Base-by-base conservation (phyloP, 129 eudicot species). In the Flaveria ramosissima region DNA sequence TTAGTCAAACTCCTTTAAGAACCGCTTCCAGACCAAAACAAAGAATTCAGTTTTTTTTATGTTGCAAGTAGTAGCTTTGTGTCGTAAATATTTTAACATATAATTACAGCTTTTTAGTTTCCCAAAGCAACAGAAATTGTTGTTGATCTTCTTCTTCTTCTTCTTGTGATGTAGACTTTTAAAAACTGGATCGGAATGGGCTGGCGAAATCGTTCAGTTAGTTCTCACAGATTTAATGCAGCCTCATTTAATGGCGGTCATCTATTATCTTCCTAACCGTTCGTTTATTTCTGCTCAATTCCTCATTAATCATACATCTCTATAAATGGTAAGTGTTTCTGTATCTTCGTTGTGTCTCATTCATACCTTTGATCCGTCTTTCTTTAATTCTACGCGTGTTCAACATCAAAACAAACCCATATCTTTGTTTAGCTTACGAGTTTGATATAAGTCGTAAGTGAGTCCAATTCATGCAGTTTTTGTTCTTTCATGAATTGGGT, bases 231-330 rank as follows among this genome's bases (percentile, higher is more conserved):
- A 17, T 36, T 36, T 36, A 36, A 36, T 36, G 41, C 41, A 36
- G 41, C 41, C 26, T 55, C 62, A 19, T 55, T 55, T 19, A 55
- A 55, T 55, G 62, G 27, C 62, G 9, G 20, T 55, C 62, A 55
- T 55, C 62, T 19, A 55, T 55, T 17, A 55, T 55, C 62, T 55
- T 24, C 62, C 62, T 55, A 55, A 55, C 62, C 12, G 62, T 55
- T 55, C 9, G 12, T 55, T 7, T 55, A 4, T 16, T n/a, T 16
- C 57, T 43, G 47, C 47, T 43, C 47, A 3, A 30, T 30, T 30
- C 5, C 6, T 30, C 41, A 36, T 5, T 6, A 0, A 45, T 12
- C 48, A 45, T 8, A 45, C 3, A 45, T 7, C 2, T 52, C 59
- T 52, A 52, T 52, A 52, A 52, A n/a, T 15, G 23, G 59, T 7